phyloP scores from a whole-genome alignment of 805 yeast species.

The Zygosaccharomyces kombuchaensis region DNA sequence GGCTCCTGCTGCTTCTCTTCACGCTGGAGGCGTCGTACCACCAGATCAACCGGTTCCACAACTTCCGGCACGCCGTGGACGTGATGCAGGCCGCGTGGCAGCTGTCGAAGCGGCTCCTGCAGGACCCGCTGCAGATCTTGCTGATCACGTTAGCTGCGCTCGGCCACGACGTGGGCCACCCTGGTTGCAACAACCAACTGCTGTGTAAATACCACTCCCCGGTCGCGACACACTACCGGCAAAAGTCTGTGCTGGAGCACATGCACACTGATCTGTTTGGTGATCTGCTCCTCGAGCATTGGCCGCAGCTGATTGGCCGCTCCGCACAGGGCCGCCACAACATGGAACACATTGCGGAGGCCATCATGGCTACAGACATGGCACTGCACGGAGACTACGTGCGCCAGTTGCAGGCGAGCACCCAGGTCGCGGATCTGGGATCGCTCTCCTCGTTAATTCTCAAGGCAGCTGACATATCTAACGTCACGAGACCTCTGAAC shows the following conservation, averaged over 20 bases:
- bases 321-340: slow-evolving; percentile 9
- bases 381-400: slow-evolving; percentile 76
- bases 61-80: slow-evolving; percentile 92
- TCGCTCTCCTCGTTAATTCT: slow-evolving; percentile 66
- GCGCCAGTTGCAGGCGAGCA: slow-evolving; percentile 39
- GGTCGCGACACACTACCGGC: slow-evolving; percentile 56
- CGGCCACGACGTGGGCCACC: slow-evolving; percentile 96
- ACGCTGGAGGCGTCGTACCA: slow-evolving; percentile 75
- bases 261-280: slow-evolving; percentile 70
- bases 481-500: slow-evolving; percentile 75
- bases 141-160: slow-evolving; percentile 73
- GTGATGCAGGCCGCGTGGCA: slow-evolving; percentile 87
- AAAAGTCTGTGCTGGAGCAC: slow-evolving; percentile 72
- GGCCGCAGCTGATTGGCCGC: slow-evolving; percentile 40
- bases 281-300: slow-evolving; percentile 46
- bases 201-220: slow-evolving; percentile 57
- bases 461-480: slow-evolving; percentile 94
- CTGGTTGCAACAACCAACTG: slow-evolving; percentile 85
- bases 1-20: slow-evolving; percentile 55
- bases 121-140: slow-evolving; percentile 44
- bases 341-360: slow-evolving; percentile 19
- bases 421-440: slow-evolving; percentile 23
- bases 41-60: slow-evolving; percentile 86
- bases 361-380: slow-evolving; percentile 88
- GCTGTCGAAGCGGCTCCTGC: slow-evolving; percentile 34